Conservation (phyloP, 2,329 filamentous ascomycete genomes). For the Apiospora rasikravindrae region DNA sequence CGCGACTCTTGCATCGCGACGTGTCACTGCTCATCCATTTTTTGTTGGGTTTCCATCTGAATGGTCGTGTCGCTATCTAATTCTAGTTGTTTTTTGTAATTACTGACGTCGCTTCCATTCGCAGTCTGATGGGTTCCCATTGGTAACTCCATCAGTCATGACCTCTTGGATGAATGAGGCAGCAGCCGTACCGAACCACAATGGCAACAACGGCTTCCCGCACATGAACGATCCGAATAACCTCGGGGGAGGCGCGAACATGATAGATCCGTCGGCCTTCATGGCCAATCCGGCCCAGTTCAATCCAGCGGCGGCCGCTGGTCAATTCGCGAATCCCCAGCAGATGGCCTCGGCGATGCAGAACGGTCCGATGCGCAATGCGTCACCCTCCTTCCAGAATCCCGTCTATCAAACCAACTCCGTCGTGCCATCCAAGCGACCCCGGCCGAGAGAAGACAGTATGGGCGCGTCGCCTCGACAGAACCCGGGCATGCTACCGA, state of each 20-base stretch:
- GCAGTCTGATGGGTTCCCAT: constrained; percentile 54
- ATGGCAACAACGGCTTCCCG: constrained; percentile 71
- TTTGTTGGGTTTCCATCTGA: constrained; percentile 44
- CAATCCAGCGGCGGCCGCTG: constrained; percentile 56
- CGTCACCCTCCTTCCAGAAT: constrained; percentile 78
- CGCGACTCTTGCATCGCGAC: constrained; percentile 28
- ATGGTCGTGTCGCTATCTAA: constrained; percentile 45
- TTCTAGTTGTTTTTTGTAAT: constrained; percentile 38
- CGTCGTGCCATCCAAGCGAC: constrained; percentile 88
- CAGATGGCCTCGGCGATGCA: constrained; percentile 69
- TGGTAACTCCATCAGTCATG: constrained; percentile 61
- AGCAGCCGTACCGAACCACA: constrained; percentile 67
- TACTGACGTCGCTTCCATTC: constrained; percentile 48
- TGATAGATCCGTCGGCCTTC: constrained; percentile 71
- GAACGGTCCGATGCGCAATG: constrained; percentile 84
- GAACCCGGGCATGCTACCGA: constrained; percentile 74
- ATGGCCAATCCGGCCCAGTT: constrained; percentile 66
- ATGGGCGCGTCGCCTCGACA: constrained; percentile 82
- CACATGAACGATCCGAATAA: constrained; percentile 67
- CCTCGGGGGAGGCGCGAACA: constrained; percentile 45
- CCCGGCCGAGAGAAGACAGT: constrained; percentile 81
- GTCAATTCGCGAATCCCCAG: constrained; percentile 61
- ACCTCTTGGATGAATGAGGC: constrained; percentile 76
- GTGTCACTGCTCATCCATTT: constrained; percentile 42
- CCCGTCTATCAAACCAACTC: constrained; percentile 83